Base-by-base conservation (phyloP, 495 filamentous ascomycete species). In the Chaetomidium leptoderma region DNA sequence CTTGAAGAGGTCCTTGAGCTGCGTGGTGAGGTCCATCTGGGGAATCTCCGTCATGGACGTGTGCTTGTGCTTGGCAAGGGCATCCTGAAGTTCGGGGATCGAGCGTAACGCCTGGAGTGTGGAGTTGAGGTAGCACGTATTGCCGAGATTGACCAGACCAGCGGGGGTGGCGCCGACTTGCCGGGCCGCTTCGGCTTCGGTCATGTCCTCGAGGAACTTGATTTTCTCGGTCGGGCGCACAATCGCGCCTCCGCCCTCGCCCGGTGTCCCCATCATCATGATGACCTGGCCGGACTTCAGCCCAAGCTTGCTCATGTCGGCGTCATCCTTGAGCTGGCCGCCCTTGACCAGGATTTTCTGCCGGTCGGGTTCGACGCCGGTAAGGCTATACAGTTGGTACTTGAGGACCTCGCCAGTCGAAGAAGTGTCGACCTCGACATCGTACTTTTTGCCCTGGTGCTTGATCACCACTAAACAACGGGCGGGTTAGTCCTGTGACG, bases 71-170 rank as follows among this genome's bases (percentile, higher is more conserved):
- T 78, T 81, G 35, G 70, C 65, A 17, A 98, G 80, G 67, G 92
- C 86, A 35, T 88, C 78, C 64, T 96, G 90, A 26, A 98, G 80
- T 72, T 98, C 93, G 0, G 95, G 95, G 52, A 98, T 89, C 58
- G 89, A 81, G 54, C 90, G 83, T 55, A 98, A 76, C 5, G 90
- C 84, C 71, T 98, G 93, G 21, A 98, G 80, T 0, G 93, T 97
- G 23, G 95, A 91, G 77, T 98, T 98, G 67, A 97, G 84, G 69
- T 98, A 98, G 77, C 93, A 98, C 2, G 93, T 97, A 68, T 98
- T 98, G 24, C 93, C 93, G 58, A 96, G 76, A 64, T 98, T 98
- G 68, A 91, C 83, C 59, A 98, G 71, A 30, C 93, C 93, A 55
- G 93, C 89, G 13, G 93, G 93, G 46, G 77, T 90, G 42, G 92